These are phyloP conservation scores for Exsudoporus frostii DNA, from an alignment of 768 basidiomycete genomes.

Conservation along the genomic window DNA sequence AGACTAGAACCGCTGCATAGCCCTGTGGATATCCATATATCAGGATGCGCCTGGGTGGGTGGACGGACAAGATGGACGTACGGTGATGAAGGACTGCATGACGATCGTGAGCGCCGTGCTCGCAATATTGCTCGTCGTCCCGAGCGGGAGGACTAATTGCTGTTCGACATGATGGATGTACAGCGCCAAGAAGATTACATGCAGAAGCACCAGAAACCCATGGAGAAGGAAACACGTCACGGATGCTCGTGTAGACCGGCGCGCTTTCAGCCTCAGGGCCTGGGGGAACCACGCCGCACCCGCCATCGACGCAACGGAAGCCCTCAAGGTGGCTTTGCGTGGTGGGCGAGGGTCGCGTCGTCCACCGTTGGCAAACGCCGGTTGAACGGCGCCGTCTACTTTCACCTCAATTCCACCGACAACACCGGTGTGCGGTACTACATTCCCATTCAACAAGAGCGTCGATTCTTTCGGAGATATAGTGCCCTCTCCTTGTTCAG, in stretches of 20 bases:
- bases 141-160: not conserved
- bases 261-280: not conserved
- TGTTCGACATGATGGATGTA: not conserved
- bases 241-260: not conserved
- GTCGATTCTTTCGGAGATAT: not conserved
- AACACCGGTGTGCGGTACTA: not conserved
- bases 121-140: not conserved
- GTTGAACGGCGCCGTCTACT: not conserved
- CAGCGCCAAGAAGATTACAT: not conserved
- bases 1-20: not conserved
- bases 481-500: not conserved
- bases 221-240: not conserved
- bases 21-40: not conserved
- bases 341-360: not conserved
- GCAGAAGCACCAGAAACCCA: not conserved
- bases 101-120: not conserved
- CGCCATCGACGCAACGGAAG: not conserved
- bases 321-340: not conserved
- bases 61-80: not conserved
- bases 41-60: not conserved
- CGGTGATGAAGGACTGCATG: not conserved
- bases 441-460: no score
- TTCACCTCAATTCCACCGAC: not conserved
- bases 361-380: not conserved
- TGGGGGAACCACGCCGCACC: not conserved